A percentile compares a stretch with the other conserved stretches of the same genome.
Evolutionary conservation across 2,329 filamentous ascomycete genomes (phyloP).

Genomic region (Emmonsiellopsis sp.): DNA sequence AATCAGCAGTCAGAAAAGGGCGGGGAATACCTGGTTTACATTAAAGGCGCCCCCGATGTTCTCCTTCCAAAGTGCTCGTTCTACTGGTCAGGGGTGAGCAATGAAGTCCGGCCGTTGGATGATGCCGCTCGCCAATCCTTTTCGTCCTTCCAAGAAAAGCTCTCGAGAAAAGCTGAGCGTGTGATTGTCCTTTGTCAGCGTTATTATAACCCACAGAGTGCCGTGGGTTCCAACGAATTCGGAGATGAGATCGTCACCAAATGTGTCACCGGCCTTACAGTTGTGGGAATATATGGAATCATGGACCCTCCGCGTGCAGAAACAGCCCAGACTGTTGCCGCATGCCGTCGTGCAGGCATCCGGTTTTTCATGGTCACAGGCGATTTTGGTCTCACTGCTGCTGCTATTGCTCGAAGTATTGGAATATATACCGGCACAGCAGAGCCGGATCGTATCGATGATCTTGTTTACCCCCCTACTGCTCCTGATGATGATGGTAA

Average conservation of each 20-base stretch:
- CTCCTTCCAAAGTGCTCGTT: constrained; percentile 52
- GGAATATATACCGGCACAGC: constrained; percentile 23
- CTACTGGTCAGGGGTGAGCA: constrained; percentile 48
- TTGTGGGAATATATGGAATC: constrained; percentile 45
- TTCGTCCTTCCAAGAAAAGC: constrained; percentile 54
- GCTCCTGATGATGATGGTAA: constrained; percentile 12
- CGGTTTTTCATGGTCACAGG: constrained; percentile 37
- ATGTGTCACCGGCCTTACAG: constrained; percentile 34
- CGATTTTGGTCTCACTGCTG: constrained; percentile 31
- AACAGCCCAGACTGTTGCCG: constrained; percentile 24
- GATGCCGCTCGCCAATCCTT: constrained; percentile 38
- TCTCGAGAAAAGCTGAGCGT: constrained; percentile 61
- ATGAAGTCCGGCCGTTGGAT: constrained; percentile 45
- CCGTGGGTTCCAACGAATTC: constrained; percentile 40
- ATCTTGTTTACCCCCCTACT: constrained; percentile 29
- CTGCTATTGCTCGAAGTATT: constrained; percentile 33
- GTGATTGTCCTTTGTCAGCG: constrained; percentile 61
- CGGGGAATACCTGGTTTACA: constrained; percentile 33
- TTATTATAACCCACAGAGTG: constrained; percentile 34
- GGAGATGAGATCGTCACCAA: constrained; percentile 39
- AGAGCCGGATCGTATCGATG: constrained; percentile 46
- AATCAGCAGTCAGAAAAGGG: constrained; percentile 25
- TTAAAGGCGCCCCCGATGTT: constrained; percentile 71
- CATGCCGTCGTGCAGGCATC: constrained; percentile 27
- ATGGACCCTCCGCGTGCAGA: constrained; percentile 31